A percentile compares a stretch with the other conserved stretches of the same genome.
Conservation (phyloP, 768 basidiomycete species). For the Russula sp. region DNA sequence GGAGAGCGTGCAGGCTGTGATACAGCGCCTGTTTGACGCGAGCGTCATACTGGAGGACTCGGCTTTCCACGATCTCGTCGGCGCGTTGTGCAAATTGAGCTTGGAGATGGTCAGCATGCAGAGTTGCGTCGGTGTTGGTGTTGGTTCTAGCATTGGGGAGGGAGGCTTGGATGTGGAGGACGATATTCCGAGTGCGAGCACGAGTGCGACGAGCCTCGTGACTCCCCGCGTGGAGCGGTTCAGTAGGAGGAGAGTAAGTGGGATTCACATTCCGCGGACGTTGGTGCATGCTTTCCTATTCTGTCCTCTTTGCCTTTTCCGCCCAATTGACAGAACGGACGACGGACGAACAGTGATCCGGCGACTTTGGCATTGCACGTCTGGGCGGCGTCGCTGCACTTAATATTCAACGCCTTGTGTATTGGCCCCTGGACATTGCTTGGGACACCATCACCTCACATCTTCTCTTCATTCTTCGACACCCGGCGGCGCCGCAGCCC, state of each 20-base stretch:
- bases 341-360: constrained; percentile 51
- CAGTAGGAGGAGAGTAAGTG: too few species aligned
- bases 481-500: constrained; percentile 56
- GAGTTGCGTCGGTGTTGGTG: too few species aligned
- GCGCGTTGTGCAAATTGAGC: too few species aligned
- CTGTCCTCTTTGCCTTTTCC: too few species aligned
- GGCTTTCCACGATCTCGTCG: constrained; percentile 81
- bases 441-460: constrained; percentile 81
- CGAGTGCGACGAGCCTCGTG: too few species aligned
- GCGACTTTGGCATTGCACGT: constrained; percentile 90
- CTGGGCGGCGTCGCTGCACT: constrained; percentile 70
- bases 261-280: too few species aligned
- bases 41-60: constrained; percentile 76
- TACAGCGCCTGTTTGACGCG: constrained; percentile 81
- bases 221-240: too few species aligned
- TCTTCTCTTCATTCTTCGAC: constrained; percentile 68
- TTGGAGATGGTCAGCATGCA: too few species aligned
- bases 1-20: constrained; percentile 63
- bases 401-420: constrained; percentile 84
- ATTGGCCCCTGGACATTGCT: constrained; percentile 71
- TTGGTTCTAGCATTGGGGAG: too few species aligned
- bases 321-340: constrained; percentile 26
- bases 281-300: too few species aligned
- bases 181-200: too few species aligned
- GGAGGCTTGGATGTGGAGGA: too few species aligned